Conservation (phyloP, 2,329 filamentous ascomycete genomes). For the Talaromyces sp. region DNA sequence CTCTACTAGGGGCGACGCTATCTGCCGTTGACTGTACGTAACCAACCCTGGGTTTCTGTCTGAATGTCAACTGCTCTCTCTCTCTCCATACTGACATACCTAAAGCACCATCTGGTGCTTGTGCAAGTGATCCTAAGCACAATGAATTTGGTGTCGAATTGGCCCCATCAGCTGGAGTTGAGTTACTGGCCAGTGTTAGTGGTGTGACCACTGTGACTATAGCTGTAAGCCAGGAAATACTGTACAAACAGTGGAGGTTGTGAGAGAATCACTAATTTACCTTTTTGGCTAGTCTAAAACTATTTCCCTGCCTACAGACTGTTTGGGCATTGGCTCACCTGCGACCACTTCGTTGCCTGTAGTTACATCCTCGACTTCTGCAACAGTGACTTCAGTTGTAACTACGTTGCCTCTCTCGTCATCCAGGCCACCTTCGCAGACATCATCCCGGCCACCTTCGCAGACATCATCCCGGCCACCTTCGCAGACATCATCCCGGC, state of each 20-base stretch:
- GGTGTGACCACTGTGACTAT: conserved; percentile 5
- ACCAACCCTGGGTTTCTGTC: neutral
- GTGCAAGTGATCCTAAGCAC: conserved; percentile 4
- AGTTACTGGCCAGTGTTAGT: neutral
- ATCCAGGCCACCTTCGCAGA: neutral
- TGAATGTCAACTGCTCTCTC: neutral
- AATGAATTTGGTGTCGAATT: conserved; percentile 8
- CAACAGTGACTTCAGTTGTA: neutral
- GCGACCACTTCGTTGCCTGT: neutral
- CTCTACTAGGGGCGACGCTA: neutral
- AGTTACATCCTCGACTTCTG: neutral
- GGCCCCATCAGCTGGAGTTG: conserved; percentile 7
- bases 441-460: neutral
- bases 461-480: neutral
- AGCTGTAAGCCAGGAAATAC: neutral
- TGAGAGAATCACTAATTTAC: neutral
- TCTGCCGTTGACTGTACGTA: conserved; percentile 10
- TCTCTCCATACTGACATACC: neutral
- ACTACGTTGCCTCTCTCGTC: neutral
- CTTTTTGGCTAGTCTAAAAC: conserved; percentile 2
- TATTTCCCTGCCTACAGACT: conserved; percentile 6
- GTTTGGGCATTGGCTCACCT: conserved; percentile 7
- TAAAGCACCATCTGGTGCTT: conserved; percentile 6
- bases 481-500: neutral
- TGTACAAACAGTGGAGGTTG: neutral